Conservation (phyloP, 371 early-diverging fungal genomes). For the Syncephalis plumigaleata region DNA sequence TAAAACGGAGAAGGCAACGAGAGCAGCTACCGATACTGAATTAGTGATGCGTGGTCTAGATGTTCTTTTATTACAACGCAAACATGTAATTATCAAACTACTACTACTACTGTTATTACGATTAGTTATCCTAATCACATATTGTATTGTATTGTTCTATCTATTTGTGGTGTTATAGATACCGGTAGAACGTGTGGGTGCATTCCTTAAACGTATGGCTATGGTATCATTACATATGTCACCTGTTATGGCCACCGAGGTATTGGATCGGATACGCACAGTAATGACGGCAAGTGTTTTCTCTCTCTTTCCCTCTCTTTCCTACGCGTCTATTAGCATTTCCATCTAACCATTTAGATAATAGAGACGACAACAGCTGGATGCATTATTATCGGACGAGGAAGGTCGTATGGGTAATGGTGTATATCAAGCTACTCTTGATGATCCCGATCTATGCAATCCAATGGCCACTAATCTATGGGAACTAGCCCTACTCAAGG, state of each 20-base stretch:
- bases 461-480: constrained; percentile 78
- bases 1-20: constrained; percentile 9
- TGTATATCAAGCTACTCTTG: constrained; percentile 55
- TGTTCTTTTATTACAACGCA: constrained; percentile 58
- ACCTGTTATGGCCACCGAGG: constrained; percentile 29
- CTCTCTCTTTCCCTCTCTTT: too few relatives aligned
- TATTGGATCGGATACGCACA: constrained; percentile 16
- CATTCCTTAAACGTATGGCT: constrained; percentile 38
- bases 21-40: constrained; percentile 46
- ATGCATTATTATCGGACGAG: constrained; percentile 64
- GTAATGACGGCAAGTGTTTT: constrained; percentile 42
- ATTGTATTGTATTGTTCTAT: too few relatives aligned
- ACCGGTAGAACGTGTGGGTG: constrained; percentile 44
- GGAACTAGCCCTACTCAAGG: constrained; percentile 61
- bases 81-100: too few relatives aligned
- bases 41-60: constrained; percentile 62
- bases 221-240: constrained; percentile 34
- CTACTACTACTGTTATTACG: constrained; percentile 79
- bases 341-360: too few relatives aligned
- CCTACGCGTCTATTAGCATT: too few relatives aligned
- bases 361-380: constrained; percentile 54
- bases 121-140: constrained; percentile 71
- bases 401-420: constrained; percentile 64
- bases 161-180: too few relatives aligned
- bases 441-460: constrained; percentile 87